Evolutionary conservation across 2,329 filamentous ascomycete species (phyloP).

Genomic region (Penicillium oxalicum): DNA sequence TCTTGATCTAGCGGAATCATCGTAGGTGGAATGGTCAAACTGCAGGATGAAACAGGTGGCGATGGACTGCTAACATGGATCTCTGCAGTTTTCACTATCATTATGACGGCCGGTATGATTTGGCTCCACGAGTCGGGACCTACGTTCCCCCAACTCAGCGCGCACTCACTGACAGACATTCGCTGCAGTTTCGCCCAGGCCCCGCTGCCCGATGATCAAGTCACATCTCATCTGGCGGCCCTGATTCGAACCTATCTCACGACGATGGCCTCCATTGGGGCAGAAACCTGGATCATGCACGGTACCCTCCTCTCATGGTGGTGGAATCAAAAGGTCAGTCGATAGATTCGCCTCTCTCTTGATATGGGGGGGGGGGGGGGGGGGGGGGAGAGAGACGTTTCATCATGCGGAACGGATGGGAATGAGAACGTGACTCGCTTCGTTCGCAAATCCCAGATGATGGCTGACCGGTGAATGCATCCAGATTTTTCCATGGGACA

Average conservation of each 20-base stretch:
- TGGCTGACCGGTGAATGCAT: not conserved
- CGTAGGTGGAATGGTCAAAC: slow-evolving; percentile 26
- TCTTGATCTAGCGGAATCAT: slow-evolving; percentile 37
- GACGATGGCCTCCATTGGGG: slow-evolving; percentile 52
- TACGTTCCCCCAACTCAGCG: not conserved
- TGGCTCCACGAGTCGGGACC: too few species aligned
- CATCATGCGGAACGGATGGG: too few species aligned
- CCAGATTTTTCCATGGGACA: slow-evolving; percentile 56
- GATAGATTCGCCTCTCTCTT: not conserved
- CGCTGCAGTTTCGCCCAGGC: slow-evolving; percentile 43
- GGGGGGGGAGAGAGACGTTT: too few species aligned
- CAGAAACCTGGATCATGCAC: slow-evolving; percentile 60
- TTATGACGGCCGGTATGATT: slow-evolving; percentile 47
- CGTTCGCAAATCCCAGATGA: not conserved
- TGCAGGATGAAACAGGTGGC: not conserved
- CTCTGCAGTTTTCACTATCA: slow-evolving; percentile 46
- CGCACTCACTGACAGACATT: slow-evolving; percentile 11
- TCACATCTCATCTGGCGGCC: slow-evolving; percentile 44
- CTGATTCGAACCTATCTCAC: slow-evolving; percentile 52
- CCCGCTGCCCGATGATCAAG: slow-evolving; percentile 43
- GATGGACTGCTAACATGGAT: slow-evolving; percentile 4
- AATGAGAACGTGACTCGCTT: too few species aligned
- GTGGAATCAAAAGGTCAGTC: slow-evolving; percentile 51
- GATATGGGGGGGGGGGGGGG: too few species aligned
- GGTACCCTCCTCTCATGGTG: slow-evolving; percentile 57